Evolutionary conservation across 768 basidiomycete species (phyloP), one percentile per base, ranked within the genome.

Genomic region (Candolleomyces aberdarensis): DNA sequence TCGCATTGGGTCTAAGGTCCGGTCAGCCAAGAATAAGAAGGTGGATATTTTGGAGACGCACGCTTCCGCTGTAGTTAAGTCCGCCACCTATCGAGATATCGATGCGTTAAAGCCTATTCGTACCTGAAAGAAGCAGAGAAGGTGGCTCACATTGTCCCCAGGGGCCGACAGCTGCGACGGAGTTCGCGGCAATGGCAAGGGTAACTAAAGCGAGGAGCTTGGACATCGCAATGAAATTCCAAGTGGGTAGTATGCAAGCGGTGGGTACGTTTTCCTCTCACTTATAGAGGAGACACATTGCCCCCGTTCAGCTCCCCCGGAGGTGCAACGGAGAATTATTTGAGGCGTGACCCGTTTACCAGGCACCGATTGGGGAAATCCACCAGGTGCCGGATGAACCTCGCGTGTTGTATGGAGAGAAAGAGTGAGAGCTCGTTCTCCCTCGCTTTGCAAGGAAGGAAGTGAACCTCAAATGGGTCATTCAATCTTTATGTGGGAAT

Each of bases 101-200:
- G n/a, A 17, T 64, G 11, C 63, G 60, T 44, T 13, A 26, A 29
- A 56, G 11, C 44, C 26, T 22, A 29, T 39, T 22, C 5, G 9
- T 15, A 5, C 44, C 8, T 15, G 1, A 44, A 44, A 46, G 20
- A 32, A 20, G 51, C 26, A 26, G 1, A 26, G 51, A 20, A 3
- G 40, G 39, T 57, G 48, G 13, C 64, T 7, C 61, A 72, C 73
- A 74, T 66, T 74, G 73, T 48, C 70, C 72, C 66, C 69, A 74
- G 13, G 70, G 63, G n/a, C 69, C 59, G 19, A 71, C 68, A 22
- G 50, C 51, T 29, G 52, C 50, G 17, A 41, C 32, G 36, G 53
- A 48, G 17, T 47, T 31, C 14, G 22, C 51, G 19, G 53, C 59
- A 41, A 52, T 51, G 31, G 44, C 52, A 14, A 60, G 22, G 26